Conservation (phyloP, 257 asterid species). For the Lantana camara region DNA sequence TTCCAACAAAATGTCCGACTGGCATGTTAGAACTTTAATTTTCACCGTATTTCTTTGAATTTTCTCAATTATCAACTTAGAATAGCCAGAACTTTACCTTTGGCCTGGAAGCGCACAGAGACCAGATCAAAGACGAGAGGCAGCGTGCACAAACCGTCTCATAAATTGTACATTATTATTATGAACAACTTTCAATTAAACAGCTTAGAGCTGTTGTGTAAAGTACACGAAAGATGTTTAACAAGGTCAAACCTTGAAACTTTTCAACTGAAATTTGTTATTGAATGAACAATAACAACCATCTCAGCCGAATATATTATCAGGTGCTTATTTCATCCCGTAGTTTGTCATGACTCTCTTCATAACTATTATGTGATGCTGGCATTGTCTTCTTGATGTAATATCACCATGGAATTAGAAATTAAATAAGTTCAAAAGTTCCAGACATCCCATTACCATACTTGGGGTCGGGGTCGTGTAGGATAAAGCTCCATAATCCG, state of each 20-base stretch:
- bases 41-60: slow-evolving; percentile 26
- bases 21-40: slow-evolving; percentile 37
- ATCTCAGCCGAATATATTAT: not conserved
- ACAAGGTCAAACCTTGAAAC: not conserved
- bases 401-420: not conserved
- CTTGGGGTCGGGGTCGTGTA: not conserved
- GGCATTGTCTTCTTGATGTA: not conserved
- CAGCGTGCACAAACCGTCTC: slow-evolving; percentile 1
- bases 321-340: not conserved
- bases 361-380: not conserved
- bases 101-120: slow-evolving; percentile 16
- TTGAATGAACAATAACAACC: slow-evolving; percentile 9
- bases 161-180: not conserved
- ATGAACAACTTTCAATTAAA: slow-evolving; percentile 9
- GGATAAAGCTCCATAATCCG: not conserved
- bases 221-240: not conserved
- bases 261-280: not conserved
- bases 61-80: slow-evolving; percentile 9
- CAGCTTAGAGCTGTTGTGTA: not conserved
- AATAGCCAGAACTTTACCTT: slow-evolving; percentile 19
- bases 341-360: not conserved
- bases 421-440: not conserved
- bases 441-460: not conserved
- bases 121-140: not conserved
- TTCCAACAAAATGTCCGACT: slow-evolving; percentile 5